Percentiles rank a stretch among this genome's conserved stretches.
Evolutionary conservation across 2,329 filamentous ascomycete species (phyloP).

Genomic region (Stemphylium lycopersici): DNA sequence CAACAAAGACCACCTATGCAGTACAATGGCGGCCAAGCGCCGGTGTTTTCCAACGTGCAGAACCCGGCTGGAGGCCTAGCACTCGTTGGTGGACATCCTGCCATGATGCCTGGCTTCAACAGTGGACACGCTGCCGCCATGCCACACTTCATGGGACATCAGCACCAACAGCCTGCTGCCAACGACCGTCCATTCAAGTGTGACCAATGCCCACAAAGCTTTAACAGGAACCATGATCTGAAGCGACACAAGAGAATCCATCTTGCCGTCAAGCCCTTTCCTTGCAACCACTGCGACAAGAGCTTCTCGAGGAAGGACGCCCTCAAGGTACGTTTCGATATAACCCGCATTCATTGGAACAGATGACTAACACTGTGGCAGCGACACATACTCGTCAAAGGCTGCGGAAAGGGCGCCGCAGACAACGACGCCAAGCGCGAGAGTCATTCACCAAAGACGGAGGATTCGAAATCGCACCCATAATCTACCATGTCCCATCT

Average conservation of each 20-base stretch:
- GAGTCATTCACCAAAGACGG: conserved; percentile 42
- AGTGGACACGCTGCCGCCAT: conserved; percentile 68
- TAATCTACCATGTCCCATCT: neutral
- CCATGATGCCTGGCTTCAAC: conserved; percentile 65
- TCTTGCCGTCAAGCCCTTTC: conserved; percentile 92
- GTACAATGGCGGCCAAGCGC: conserved; percentile 59
- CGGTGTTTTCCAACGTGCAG: conserved; percentile 79
- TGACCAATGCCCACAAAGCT: conserved; percentile 88
- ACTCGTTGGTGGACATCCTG: conserved; percentile 66
- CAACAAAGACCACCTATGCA: conserved; percentile 50
- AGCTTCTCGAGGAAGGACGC: conserved; percentile 97
- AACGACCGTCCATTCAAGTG: conserved; percentile 94
- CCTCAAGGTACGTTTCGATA: conserved; percentile 74
- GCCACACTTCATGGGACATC: conserved; percentile 64
- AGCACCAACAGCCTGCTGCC: conserved; percentile 58
- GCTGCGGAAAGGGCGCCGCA: conserved; percentile 62
- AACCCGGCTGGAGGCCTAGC: conserved; percentile 75
- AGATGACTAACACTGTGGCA: conserved; percentile 35
- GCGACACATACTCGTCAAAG: conserved; percentile 72
- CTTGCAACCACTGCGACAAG: conserved; percentile 90
- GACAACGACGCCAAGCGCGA: conserved; percentile 44
- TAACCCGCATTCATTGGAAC: conserved; percentile 41
- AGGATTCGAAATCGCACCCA: conserved; percentile 39
- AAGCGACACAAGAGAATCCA: conserved; percentile 97
- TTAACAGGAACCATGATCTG: conserved; percentile 94